These are phyloP conservation scores for Chlamydomonas sphaeroides DNA, from an alignment of 139 green algal genomes.

Conservation along the genomic window DNA sequence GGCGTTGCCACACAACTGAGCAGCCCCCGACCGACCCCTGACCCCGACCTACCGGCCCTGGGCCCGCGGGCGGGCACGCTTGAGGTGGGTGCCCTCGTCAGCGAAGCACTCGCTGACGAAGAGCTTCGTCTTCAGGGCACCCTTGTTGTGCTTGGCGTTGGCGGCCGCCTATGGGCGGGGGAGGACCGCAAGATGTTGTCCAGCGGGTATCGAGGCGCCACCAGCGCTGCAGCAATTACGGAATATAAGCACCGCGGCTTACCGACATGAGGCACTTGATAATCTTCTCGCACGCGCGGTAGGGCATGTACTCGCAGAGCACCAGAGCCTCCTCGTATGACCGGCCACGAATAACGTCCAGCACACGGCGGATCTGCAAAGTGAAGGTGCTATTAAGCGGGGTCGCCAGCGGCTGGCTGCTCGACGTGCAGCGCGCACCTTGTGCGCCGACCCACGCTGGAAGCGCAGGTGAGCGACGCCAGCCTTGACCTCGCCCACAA, in stretches of 20 bases:
- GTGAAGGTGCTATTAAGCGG: too few relatives aligned
- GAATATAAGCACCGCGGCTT: not conserved
- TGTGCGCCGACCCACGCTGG: conserved; percentile 72
- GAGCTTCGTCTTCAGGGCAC: conserved; percentile 87
- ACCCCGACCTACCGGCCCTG: conserved; percentile 75
- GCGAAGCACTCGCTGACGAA: conserved; percentile 84
- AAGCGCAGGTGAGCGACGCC: conserved; percentile 70
- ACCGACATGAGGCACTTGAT: conserved; percentile 81
- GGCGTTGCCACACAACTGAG: too few relatives aligned
- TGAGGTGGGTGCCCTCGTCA: conserved; percentile 84
- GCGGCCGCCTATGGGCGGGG: conserved; percentile 72
- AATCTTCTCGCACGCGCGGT: conserved; percentile 83
- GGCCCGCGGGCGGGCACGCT: conserved; percentile 82
- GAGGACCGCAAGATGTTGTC: too few relatives aligned
- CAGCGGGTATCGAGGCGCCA: not conserved
- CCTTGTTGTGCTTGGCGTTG: conserved; percentile 97
- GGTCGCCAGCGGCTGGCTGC: too few relatives aligned
- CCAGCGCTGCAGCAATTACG: not conserved
- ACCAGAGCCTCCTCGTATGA: conserved; percentile 95
- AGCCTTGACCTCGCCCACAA: conserved; percentile 39
- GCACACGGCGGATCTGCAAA: conserved; percentile 85
- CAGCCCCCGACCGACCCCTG: too few relatives aligned
- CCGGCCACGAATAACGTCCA: conserved; percentile 91
- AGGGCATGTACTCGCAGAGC: conserved; percentile 95
- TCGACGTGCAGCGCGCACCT: too few relatives aligned